Conservation (phyloP, 176 grass and related monocot species). For the Triticum monococcum region DNA sequence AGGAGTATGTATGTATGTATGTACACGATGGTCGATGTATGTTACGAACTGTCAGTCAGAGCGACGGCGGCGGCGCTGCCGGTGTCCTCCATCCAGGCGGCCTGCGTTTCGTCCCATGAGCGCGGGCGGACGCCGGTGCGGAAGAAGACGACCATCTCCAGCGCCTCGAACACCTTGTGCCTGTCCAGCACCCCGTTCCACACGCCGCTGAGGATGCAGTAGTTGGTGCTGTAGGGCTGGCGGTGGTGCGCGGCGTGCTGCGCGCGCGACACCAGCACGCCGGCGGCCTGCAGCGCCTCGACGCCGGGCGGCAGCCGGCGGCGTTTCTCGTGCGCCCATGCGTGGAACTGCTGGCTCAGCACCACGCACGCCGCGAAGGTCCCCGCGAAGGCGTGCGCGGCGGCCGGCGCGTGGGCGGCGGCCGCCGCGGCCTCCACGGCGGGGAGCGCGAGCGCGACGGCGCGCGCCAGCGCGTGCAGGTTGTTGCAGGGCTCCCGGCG, state of each 20-base stretch:
- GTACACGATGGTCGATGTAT: neutral
- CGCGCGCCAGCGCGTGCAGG: conserved; percentile 65
- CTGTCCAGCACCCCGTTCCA: conserved; percentile 69
- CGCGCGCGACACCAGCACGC: conserved; percentile 75
- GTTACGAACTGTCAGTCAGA: neutral
- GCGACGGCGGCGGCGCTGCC: neutral
- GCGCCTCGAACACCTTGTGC: conserved; percentile 66
- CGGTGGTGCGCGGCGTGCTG: conserved; percentile 76
- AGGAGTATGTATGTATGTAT: neutral
- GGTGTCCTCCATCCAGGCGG: conserved; percentile 57
- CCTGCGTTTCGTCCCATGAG: conserved; percentile 54
- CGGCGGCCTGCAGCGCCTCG: conserved; percentile 56
- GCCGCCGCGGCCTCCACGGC: conserved; percentile 16
- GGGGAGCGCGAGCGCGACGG: conserved; percentile 30
- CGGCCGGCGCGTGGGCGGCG: conserved; percentile 5
- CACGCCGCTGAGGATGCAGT: conserved; percentile 82
- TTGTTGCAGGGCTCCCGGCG: conserved; percentile 69
- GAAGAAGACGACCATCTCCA: conserved; percentile 80
- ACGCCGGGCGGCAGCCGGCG: conserved; percentile 52
- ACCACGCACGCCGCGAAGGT: conserved; percentile 60
- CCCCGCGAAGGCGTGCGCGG: conserved; percentile 57
- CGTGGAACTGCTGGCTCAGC: conserved; percentile 93
- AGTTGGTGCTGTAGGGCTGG: conserved; percentile 63
- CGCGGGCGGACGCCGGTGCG: conserved; percentile 62
- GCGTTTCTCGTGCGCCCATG: conserved; percentile 78